phyloP scores from a whole-genome alignment of 805 yeast species.

The Kodamaea nitidulidarum region DNA sequence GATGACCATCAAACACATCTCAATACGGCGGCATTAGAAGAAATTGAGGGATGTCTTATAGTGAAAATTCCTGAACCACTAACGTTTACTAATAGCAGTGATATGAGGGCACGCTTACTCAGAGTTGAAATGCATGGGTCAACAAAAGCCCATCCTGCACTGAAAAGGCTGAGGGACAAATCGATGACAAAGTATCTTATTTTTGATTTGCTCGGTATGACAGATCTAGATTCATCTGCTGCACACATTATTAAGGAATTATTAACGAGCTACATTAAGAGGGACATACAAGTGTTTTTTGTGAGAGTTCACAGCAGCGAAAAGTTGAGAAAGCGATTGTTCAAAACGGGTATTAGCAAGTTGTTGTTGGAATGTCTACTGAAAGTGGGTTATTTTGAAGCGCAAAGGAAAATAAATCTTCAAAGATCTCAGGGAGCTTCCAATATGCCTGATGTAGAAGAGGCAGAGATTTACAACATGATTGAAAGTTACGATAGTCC shows the following conservation, averaged over 20 bases:
- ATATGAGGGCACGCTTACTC: slow-evolving; percentile 34
- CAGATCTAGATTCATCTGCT: slow-evolving; percentile 40
- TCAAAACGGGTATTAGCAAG: slow-evolving; percentile 26
- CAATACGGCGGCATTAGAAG: slow-evolving; percentile 35
- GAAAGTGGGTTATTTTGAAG: slow-evolving; percentile 21
- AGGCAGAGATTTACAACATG: slow-evolving; percentile 17
- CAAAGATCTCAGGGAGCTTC: slow-evolving; percentile 2
- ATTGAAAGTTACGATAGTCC: slow-evolving; percentile 27
- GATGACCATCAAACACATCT: slow-evolving; percentile 34
- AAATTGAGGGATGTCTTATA: slow-evolving; percentile 42
- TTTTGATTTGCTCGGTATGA: slow-evolving; percentile 42
- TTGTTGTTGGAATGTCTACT: slow-evolving; percentile 24
- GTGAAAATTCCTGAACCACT: slow-evolving; percentile 43
- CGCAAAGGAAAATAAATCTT: slow-evolving; percentile 12
- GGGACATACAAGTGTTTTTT: slow-evolving; percentile 33
- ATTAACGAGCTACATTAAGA: slow-evolving; percentile 23
- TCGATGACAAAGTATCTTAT: slow-evolving; percentile 40
- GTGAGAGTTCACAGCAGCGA: slow-evolving; percentile 29
- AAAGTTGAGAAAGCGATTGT: slow-evolving; percentile 26
- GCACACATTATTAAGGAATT: slow-evolving; percentile 33
- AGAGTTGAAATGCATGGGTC: slow-evolving; percentile 43
- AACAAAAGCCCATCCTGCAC: slow-evolving; percentile 41
- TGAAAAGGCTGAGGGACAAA: slow-evolving; percentile 29
- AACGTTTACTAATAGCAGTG: slow-evolving; percentile 40
- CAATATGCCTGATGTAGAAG: slow-evolving; percentile 10